phyloP scores from a whole-genome alignment of 805 yeast genomes.

The Spathaspora arborariae region DNA sequence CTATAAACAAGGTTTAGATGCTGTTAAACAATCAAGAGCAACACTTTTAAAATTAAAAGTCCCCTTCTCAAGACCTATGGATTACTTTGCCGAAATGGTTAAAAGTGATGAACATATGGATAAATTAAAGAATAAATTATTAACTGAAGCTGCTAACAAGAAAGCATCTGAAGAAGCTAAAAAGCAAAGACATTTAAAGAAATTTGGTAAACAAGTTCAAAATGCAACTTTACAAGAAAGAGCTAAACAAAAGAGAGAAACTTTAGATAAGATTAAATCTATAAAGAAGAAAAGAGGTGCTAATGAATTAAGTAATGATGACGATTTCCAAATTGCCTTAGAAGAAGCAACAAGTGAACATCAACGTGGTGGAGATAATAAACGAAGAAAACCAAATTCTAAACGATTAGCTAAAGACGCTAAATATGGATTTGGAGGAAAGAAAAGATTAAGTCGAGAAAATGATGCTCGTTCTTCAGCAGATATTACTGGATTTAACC shows the following conservation, averaged over 20 bases:
- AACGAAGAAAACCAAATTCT: conserved; percentile 55
- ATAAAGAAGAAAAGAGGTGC: conserved; percentile 83
- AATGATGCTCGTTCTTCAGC: conserved; percentile 71
- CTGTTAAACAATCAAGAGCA: conserved; percentile 69
- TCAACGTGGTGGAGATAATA: conserved; percentile 34
- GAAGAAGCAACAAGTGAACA: conserved; percentile 71
- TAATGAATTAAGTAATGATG: conserved; percentile 67
- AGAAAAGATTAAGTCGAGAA: conserved; percentile 66
- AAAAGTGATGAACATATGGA: conserved; percentile 99
- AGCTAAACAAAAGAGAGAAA: conserved; percentile 87
- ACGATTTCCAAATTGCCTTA: conserved; percentile 80
- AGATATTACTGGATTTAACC: conserved; percentile 58
- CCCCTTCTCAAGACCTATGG: conserved; percentile 89
- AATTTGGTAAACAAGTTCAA: conserved; percentile 96
- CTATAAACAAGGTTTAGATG: conserved; percentile 88
- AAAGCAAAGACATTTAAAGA: conserved; percentile 91
- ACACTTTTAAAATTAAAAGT: conserved; percentile 66
- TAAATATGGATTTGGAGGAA: conserved; percentile 76
- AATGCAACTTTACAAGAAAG: conserved; percentile 89
- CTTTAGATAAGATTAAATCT: conserved; percentile 85
- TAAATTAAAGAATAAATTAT: conserved; percentile 74
- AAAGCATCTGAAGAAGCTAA: conserved; percentile 91
- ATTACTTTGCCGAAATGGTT: conserved; percentile 98
- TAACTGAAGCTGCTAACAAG: conserved; percentile 77
- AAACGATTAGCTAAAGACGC: conserved; percentile 69